Base-by-base conservation (phyloP, 768 basidiomycete genomes). In the Clitopilus passeckerianus region DNA sequence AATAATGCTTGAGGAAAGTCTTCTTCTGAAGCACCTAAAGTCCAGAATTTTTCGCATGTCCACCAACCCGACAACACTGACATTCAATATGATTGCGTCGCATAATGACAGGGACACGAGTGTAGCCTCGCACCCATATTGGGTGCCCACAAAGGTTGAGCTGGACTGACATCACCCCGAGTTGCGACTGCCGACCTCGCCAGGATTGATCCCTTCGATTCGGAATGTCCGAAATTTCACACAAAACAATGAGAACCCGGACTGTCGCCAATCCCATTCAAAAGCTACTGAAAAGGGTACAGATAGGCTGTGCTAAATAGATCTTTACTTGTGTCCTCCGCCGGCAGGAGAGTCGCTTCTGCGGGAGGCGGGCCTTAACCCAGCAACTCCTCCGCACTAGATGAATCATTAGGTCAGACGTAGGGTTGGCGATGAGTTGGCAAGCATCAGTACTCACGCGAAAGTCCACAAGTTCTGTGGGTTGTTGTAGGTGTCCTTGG, bases 401-500 rank as follows among this genome's bases (percentile, higher is more conserved):
- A 16, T 15, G 24, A 53, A 56, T 46, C 34, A 35, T 33, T 18
- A n/a, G 20, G 58, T 54, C 16, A 35, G 12, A 37, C n/a, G 14
- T 6, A n/a, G 15, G 10, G 54, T 34, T 8, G 9, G 16, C 1
- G 24, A 6, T 12, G 57, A 44, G 14, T 20, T 15, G 6, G 5
- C n/a, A 34, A 18, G 16, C 15, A 57, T n/a, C 15, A n/a, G 43
- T 23, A 74, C 77, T 57, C 71, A 84, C 83, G 81, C 81, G 57
- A 82, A 85, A 6, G 64, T 71, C 84, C 85, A 86, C 12, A 86
- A 68, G 59, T 79, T 82, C 57, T 85, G 81, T 0, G 85, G 85
- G 65, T 86, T 79, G 69, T 84, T 86, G 73, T 85, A 86, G 3
- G 85, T 87, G 23, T 84, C 82, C 52, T 68, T 70, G 1, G 85